Percentiles rank a stretch among this genome's conserved stretches.
Evolutionary conservation across 805 yeast genomes (phyloP).

Genomic region (Yarrowia bubula): DNA sequence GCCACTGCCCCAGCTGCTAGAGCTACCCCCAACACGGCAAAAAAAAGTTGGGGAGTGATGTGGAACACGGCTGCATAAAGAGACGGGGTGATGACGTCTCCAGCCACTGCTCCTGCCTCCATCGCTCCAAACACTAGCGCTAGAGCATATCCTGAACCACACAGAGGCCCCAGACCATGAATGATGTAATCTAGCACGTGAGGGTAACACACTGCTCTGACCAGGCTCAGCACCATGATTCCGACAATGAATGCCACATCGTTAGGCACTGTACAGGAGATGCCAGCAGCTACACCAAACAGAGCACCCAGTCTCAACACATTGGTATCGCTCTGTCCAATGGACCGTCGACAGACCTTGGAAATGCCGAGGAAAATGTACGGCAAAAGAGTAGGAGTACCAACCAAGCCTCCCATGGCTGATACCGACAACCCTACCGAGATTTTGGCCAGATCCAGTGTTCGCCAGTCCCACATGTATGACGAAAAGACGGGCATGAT

Average conservation of each 20-base stretch:
- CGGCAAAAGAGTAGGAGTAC: conserved; percentile 1
- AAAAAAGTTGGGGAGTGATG: not conserved
- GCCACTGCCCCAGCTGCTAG: not conserved
- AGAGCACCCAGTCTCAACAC: conserved; percentile 1
- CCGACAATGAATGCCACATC: conserved; percentile 23
- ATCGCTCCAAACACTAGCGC: not conserved
- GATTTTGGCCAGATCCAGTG: conserved; percentile 14
- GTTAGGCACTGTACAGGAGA: conserved; percentile 8
- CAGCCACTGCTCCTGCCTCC: not conserved
- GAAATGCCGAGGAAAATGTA: conserved; percentile 2
- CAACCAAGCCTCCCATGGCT: conserved; percentile 11
- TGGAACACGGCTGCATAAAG: conserved; percentile 1
- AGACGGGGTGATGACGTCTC: not conserved
- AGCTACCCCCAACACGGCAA: not conserved
- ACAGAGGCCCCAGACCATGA: conserved; percentile 1
- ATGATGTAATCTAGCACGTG: conserved; percentile 8
- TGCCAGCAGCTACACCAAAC: not conserved
- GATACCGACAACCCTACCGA: not conserved
- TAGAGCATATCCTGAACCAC: conserved; percentile 6
- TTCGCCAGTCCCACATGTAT: conserved; percentile 23
- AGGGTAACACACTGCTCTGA: conserved; percentile 5
- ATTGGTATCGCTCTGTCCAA: not conserved
- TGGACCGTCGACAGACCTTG: conserved; percentile 1
- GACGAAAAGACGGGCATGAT: conserved; percentile 10
- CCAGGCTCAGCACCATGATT: conserved; percentile 12